Conservation (phyloP, 2,329 filamentous ascomycete species). For the Blumeriella jaapii region DNA sequence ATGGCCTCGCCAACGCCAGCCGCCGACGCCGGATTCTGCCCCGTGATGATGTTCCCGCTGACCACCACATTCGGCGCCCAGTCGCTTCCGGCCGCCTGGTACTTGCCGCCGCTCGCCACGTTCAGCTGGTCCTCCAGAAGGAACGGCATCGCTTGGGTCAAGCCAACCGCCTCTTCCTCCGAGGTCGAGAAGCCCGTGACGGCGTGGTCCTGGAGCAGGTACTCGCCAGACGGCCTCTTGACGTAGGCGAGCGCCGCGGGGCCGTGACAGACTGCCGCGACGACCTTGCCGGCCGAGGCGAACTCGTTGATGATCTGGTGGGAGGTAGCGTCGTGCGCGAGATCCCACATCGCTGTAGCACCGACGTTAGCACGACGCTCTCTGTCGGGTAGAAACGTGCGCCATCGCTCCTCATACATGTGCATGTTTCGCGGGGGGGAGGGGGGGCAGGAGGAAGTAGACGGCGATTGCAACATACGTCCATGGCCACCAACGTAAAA, state of each 20-base stretch:
- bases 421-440: no score
- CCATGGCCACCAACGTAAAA: slow-evolving; percentile 49
- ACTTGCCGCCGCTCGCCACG: slow-evolving; percentile 40
- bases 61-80: slow-evolving; percentile 28
- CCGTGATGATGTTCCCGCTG: slow-evolving; percentile 31
- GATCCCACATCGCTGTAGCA: slow-evolving; percentile 23
- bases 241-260: slow-evolving; percentile 51
- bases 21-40: slow-evolving; percentile 34
- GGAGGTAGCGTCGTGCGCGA: slow-evolving; percentile 43
- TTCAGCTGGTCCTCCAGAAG: slow-evolving; percentile 44
- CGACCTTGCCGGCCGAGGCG: slow-evolving; percentile 46
- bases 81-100: slow-evolving; percentile 40
- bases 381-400: neutral
- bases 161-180: slow-evolving; percentile 35
- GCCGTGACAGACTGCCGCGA: slow-evolving; percentile 59
- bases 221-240: slow-evolving; percentile 37
- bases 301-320: slow-evolving; percentile 52
- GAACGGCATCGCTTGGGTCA: slow-evolving; percentile 41
- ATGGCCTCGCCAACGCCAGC: slow-evolving; percentile 32
- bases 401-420: neutral
- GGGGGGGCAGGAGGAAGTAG: neutral
- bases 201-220: slow-evolving; percentile 42
- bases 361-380: neutral
- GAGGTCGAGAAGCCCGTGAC: slow-evolving; percentile 49
- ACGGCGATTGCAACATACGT: no score